Base-by-base conservation (phyloP, 208 protist genomes). In the Trypanosoma cruzi region DNA sequence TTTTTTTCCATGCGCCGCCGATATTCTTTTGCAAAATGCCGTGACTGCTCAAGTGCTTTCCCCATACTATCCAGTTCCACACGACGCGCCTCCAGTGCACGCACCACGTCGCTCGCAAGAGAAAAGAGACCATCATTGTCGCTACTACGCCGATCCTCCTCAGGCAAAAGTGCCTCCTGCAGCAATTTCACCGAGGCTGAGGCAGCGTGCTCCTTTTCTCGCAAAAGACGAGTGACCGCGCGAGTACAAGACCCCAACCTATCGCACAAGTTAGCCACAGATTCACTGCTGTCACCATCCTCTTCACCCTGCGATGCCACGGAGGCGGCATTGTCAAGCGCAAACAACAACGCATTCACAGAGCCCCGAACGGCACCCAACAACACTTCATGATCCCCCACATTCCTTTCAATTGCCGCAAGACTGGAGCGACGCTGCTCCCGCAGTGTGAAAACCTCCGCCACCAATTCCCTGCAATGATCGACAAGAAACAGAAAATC, bases 371-470 rank as follows among this genome's bases (percentile, higher is more conserved):
- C 60, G 44, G 69, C 34, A 53, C 2, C 16, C 20, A 42, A 18
- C 36, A 75, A 53, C 31, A 42, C 1, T 16, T 75, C 63, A 52
- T 46, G 22, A 16, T 69, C 42, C 36, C 36, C 28, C 16, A 44
- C 48, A 10, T 42, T 62, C 10, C 48, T 1, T 0, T 69, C 63
- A 5, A 60, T 11, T 2, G 14, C n/a, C 18, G 55, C 13, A n/a
- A 37, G 10, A 36, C 34, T 56, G 16, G 56, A 54, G 0, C 61
- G 42, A 42, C 52, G 56, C 22, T 48, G 36, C 46, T 53, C 29
- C n/a, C 71, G 71, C 28, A 75, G 32, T 5, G 55, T 32, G 26
- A 70, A 10, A 6, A 75, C 11, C 36, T 75, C 71, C n/a, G 62
- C 18, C 24, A 65, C 56, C 10, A 64, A 0, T n/a, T 70, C 63